Conservation (phyloP, 495 filamentous ascomycete genomes). For the Xylaria curta region DNA sequence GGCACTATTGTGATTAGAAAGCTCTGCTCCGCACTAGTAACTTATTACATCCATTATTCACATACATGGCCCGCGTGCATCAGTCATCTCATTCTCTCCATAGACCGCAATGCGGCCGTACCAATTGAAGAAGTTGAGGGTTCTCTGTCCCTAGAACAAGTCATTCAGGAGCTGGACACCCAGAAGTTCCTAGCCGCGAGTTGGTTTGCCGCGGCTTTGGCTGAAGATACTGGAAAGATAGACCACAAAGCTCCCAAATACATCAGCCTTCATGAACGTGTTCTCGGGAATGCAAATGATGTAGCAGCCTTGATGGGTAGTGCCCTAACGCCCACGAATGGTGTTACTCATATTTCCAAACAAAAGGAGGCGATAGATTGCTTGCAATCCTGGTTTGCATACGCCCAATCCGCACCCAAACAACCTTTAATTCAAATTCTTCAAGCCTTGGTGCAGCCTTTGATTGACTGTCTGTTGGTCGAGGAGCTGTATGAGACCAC, state of each 20-base stretch:
- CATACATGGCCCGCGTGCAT: constrained; percentile 72
- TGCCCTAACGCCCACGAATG: constrained; percentile 45
- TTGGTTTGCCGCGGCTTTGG: constrained; percentile 75
- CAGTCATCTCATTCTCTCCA: constrained; percentile 69
- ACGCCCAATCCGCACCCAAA: constrained; percentile 66
- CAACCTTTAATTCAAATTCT: constrained; percentile 61
- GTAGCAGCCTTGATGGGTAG: constrained; percentile 54
- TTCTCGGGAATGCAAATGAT: constrained; percentile 59
- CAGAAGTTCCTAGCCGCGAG: constrained; percentile 64
- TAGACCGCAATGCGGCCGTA: constrained; percentile 58
- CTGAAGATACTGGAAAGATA: constrained; percentile 76
- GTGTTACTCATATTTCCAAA: constrained; percentile 32
- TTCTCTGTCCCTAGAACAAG: constrained; percentile 54
- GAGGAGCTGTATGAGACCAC: constrained; percentile 63
- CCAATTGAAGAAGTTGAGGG: constrained; percentile 57
- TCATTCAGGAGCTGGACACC: constrained; percentile 61
- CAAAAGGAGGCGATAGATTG: constrained; percentile 63
- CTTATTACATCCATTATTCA: constrained; percentile 77
- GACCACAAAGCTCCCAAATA: constrained; percentile 64
- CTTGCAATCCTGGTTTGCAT: constrained; percentile 73
- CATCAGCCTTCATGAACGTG: constrained; percentile 53
- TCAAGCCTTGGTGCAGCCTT: constrained; percentile 58
- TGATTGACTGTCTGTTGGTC: constrained; percentile 62
- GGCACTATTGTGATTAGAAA: constrained; percentile 76
- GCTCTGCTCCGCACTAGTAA: constrained; percentile 79